Evolutionary conservation across 1,139 yeast genomes (phyloP).

Genomic region (Pneumocystis sp.): DNA sequence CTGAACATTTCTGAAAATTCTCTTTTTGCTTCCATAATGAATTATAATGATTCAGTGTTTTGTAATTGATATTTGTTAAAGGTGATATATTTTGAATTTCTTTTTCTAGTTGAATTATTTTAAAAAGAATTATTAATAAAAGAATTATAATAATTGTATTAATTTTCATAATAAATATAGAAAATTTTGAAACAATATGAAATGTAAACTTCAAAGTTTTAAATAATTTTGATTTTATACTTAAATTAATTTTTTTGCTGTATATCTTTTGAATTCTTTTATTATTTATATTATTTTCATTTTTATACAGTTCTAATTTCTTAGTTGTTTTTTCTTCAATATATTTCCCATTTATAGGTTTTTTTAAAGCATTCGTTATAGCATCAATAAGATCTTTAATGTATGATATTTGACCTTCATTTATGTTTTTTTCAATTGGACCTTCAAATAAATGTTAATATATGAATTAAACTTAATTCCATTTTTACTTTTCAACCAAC

Average conservation of each 20-base stretch:
- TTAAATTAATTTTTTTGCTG: not conserved
- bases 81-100: not conserved
- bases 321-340: not conserved
- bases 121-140: not conserved
- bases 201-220: not conserved
- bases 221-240: not conserved
- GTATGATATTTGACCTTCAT: slow-evolving; percentile 74
- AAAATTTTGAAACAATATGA: not conserved
- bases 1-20: not conserved
- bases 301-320: not conserved
- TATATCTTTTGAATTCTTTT: not conserved
- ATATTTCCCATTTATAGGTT: not conserved
- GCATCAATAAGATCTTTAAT: slow-evolving; percentile 47
- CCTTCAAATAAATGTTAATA: slow-evolving; percentile 5
- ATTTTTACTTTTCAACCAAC: slow-evolving; percentile 60
- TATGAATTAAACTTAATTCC: not conserved
- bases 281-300: not conserved
- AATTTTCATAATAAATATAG: not conserved
- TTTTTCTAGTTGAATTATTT: not conserved
- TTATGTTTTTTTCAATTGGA: slow-evolving; percentile 79
- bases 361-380: slow-evolving; percentile 26
- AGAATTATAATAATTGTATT: not conserved
- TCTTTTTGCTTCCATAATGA: not conserved
- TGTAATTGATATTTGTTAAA: not conserved
- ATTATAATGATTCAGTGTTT: not conserved